Conservation (phyloP, 257 asterid species). For the Scutellaria baicalensis region DNA sequence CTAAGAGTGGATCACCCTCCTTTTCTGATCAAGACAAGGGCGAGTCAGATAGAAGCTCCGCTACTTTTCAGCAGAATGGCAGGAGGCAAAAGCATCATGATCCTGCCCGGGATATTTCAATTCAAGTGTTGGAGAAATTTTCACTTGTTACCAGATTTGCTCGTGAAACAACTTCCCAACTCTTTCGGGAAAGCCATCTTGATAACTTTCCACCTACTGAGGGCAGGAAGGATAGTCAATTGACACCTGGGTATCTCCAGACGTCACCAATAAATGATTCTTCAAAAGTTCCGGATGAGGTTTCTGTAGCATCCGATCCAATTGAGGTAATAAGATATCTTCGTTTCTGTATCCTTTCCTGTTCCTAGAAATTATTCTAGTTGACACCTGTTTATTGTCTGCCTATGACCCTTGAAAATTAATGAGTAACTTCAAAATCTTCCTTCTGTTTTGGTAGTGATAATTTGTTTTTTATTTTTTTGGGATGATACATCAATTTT, state of each 20-base stretch:
- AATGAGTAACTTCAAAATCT: background rate
- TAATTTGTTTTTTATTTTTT: background rate
- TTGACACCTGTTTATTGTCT: slow-evolving; percentile 1
- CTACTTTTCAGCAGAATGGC: slow-evolving; percentile 46
- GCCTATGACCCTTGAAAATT: background rate
- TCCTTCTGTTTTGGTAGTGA: background rate
- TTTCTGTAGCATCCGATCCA: slow-evolving; percentile 63
- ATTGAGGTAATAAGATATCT: slow-evolving; percentile 50
- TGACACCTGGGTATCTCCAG: slow-evolving; percentile 26
- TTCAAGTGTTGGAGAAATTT: slow-evolving; percentile 91
- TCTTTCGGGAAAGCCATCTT: slow-evolving; percentile 65
- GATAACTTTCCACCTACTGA: slow-evolving; percentile 57
- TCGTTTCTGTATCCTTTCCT: background rate
- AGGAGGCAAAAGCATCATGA: slow-evolving; percentile 62
- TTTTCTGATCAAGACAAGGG: slow-evolving; percentile 34
- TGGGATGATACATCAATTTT: background rate
- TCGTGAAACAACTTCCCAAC: slow-evolving; percentile 97
- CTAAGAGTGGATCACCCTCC: slow-evolving; percentile 40
- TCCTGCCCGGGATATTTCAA: slow-evolving; percentile 87
- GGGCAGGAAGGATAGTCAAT: slow-evolving; percentile 43
- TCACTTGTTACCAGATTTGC: slow-evolving; percentile 97
- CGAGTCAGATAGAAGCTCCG: slow-evolving; percentile 33
- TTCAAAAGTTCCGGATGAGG: slow-evolving; percentile 30
- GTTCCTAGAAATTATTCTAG: background rate
- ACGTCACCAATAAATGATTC: slow-evolving; percentile 33